Evolutionary conservation across 2,329 filamentous ascomycete genomes (phyloP).

Genomic region (Neopestalotiopsis sp.): DNA sequence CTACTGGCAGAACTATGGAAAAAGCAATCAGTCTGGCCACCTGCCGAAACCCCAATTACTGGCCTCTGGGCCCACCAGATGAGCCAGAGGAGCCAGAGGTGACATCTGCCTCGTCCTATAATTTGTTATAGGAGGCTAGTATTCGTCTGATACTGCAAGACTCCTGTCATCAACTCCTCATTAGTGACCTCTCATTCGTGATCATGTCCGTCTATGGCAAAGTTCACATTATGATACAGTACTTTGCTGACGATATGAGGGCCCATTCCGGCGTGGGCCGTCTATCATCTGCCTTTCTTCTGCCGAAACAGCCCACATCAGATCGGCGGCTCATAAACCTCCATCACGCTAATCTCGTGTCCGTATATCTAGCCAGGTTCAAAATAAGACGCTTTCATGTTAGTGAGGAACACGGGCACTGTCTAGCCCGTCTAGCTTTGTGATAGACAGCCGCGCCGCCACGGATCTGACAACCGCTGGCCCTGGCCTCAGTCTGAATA

Average conservation of each 20-base stretch:
- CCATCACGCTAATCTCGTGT: neutral
- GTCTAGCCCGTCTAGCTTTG: neutral
- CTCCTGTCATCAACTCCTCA: neutral
- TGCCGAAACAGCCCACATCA: neutral
- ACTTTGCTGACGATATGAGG: neutral
- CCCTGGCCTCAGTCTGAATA: neutral
- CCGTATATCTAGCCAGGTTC: neutral
- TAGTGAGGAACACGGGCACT: neutral
- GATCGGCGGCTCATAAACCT: neutral
- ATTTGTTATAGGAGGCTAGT: neutral
- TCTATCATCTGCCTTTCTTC: neutral
- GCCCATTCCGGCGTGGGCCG: neutral
- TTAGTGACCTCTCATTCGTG: neutral
- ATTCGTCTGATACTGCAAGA: neutral
- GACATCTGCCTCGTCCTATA: neutral
- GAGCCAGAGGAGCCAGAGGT: neutral
- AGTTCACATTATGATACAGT: neutral
- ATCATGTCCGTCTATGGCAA: neutral
- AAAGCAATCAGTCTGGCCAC: neutral
- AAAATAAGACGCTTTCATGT: neutral
- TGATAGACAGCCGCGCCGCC: slow-evolving; percentile 1
- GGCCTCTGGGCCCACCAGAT: neutral
- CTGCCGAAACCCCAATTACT: neutral
- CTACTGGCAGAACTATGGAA: neutral
- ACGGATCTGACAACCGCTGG: neutral